Percentiles rank a stretch among this genome's conserved stretches.
Evolutionary conservation across 441 rosid species (phyloP).

Genomic region (Sinapis alba): DNA sequence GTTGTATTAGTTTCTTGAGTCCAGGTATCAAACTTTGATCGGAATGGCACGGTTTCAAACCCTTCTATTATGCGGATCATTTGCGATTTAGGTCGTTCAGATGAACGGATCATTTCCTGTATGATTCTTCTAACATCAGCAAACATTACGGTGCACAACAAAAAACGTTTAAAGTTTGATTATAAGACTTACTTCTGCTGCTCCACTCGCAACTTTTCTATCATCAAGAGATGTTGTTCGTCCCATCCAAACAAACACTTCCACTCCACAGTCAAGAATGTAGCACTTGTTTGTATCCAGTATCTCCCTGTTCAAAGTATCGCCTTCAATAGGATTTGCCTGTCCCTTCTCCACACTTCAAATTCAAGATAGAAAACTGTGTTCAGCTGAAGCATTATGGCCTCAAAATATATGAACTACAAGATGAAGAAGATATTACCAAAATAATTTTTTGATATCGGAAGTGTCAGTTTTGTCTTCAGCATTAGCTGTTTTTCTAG

Average conservation of each 20-base stretch:
- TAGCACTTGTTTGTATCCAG: slow-evolving; percentile 76
- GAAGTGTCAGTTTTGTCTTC: slow-evolving; percentile 42
- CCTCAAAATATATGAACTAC: slow-evolving; percentile 4
- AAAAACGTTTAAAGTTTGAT: not conserved
- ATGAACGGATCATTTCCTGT: slow-evolving; percentile 70
- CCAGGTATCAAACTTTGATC: slow-evolving; percentile 79
- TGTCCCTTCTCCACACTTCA: slow-evolving; percentile 85
- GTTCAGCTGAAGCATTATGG: slow-evolving; percentile 25
- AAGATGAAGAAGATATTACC: slow-evolving; percentile 48
- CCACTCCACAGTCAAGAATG: slow-evolving; percentile 74
- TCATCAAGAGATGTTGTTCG: slow-evolving; percentile 68
- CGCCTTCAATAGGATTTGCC: slow-evolving; percentile 56
- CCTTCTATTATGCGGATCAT: slow-evolving; percentile 87
- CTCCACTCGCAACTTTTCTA: slow-evolving; percentile 74
- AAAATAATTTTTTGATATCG: slow-evolving; percentile 54
- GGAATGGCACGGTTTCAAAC: slow-evolving; percentile 70
- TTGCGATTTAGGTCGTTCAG: slow-evolving; percentile 69
- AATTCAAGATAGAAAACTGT: slow-evolving; percentile 28
- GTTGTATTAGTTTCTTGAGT: slow-evolving; percentile 63
- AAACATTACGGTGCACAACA: not conserved
- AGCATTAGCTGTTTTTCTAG: slow-evolving; percentile 59
- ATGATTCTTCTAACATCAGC: slow-evolving; percentile 32
- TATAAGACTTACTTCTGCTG: slow-evolving; percentile 61
- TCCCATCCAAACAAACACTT: slow-evolving; percentile 93
- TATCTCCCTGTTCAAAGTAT: slow-evolving; percentile 58